A percentile compares a stretch with the other conserved stretches of the same genome.
These are phyloP conservation scores for Sporothrix inflata DNA, from an alignment of 2,329 filamentous ascomycete species.

Conservation along the genomic window DNA sequence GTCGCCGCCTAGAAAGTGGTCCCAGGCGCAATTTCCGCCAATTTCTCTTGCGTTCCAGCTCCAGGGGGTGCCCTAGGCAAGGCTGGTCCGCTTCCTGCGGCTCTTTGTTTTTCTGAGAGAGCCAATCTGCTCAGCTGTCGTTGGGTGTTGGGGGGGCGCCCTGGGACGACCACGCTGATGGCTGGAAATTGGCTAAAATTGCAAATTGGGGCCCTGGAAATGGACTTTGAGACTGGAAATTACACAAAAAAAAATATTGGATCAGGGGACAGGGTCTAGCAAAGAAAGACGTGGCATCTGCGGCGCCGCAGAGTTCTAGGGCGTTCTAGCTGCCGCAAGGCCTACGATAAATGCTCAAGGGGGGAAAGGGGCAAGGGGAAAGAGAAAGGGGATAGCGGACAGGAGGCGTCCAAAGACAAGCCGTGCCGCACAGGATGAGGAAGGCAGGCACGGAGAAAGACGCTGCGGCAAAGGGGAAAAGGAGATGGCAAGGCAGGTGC, in stretches of 20 bases:
- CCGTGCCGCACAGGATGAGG: not conserved
- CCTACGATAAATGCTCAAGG: not conserved
- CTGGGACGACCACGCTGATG: not conserved
- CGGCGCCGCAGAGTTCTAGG: not conserved
- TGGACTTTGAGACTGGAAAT: not conserved
- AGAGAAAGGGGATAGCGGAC: not conserved
- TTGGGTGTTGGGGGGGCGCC: not conserved
- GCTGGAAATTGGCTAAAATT: not conserved
- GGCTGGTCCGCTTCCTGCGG: not conserved
- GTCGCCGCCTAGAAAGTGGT: conserved; percentile 6
- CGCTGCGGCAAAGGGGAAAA: not conserved
- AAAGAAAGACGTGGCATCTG: conserved; percentile 1
- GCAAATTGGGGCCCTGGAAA: conserved; percentile 5
- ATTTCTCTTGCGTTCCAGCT: conserved; percentile 16
- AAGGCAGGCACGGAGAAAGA: not conserved
- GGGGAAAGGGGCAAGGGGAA: not conserved
- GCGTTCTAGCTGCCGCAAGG: not conserved
- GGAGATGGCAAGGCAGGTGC: not conserved
- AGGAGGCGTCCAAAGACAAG: not conserved
- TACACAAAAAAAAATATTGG: not conserved
- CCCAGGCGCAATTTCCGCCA: conserved; percentile 25
- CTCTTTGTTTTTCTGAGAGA: not conserved
- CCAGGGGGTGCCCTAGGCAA: not conserved
- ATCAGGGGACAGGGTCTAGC: not conserved
- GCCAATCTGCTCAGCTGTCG: not conserved